Evolutionary conservation across 345 rosid species (phyloP).

Genomic region (Salix viminalis): DNA sequence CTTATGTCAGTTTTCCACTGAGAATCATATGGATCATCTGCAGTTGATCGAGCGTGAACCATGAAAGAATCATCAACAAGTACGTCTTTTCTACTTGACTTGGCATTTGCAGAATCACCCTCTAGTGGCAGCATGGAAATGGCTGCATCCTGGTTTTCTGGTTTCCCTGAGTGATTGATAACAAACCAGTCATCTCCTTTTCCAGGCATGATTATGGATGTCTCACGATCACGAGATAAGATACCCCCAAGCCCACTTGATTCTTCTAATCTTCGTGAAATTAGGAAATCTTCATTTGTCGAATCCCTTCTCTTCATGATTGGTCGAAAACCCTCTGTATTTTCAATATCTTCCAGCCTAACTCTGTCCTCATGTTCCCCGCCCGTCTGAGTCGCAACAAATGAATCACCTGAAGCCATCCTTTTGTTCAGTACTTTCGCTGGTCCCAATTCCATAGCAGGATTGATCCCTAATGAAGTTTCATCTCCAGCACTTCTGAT

Average conservation of each 20-base stretch:
- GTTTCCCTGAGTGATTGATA: conserved; percentile 25
- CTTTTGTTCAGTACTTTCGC: conserved; percentile 27
- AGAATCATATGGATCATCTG: conserved; percentile 39
- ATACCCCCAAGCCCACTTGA: conserved; percentile 26
- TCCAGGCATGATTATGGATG: conserved; percentile 42
- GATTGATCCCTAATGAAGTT: conserved; percentile 10
- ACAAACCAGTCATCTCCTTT: conserved; percentile 65
- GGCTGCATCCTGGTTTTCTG: conserved; percentile 29
- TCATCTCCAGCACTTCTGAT: conserved; percentile 27
- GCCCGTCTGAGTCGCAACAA: conserved; percentile 32
- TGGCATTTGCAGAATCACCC: conserved; percentile 20
- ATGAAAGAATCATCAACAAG: conserved; percentile 71
- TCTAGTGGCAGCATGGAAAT: conserved; percentile 18
- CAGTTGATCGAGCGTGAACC: conserved; percentile 44
- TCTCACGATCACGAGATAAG: conserved; percentile 26
- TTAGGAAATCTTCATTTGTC: conserved; percentile 45
- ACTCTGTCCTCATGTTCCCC: conserved; percentile 32
- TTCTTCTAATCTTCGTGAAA: conserved; percentile 42
- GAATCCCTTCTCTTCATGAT: conserved; percentile 46
- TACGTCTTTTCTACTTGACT: conserved; percentile 34
- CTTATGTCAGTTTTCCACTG: conserved; percentile 66
- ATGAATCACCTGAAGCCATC: conserved; percentile 39
- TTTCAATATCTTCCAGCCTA: conserved; percentile 39
- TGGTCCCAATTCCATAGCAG: conserved; percentile 28
- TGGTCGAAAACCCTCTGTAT: conserved; percentile 38